A percentile compares a stretch with the other conserved stretches of the same genome.
Evolutionary conservation across 2,329 filamentous ascomycete species (phyloP).

Genomic region (Aspergillus sp.): DNA sequence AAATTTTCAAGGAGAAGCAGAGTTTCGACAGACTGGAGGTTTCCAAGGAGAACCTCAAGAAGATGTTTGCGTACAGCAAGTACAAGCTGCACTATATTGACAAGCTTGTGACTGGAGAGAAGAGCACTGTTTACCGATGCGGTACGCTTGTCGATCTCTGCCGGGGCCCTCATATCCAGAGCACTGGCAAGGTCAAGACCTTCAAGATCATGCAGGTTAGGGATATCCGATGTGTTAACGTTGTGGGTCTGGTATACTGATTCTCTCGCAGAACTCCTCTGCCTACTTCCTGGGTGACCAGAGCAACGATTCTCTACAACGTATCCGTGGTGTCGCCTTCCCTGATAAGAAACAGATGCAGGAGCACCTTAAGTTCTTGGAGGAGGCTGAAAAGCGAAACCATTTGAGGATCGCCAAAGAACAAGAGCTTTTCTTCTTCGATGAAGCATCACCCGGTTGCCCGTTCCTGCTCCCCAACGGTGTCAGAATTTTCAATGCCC

Average conservation of each 20-base stretch:
- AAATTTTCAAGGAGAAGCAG: conserved; percentile 95
- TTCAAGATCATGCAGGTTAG: conserved; percentile 83
- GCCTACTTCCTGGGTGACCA: conserved; percentile 95
- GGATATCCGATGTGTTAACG: conserved; percentile 11
- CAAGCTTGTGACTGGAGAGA: conserved; percentile 87
- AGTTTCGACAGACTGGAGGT: conserved; percentile 86
- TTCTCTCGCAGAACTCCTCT: conserved; percentile 59
- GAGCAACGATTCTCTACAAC: conserved; percentile 90
- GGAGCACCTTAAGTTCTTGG: conserved; percentile 90
- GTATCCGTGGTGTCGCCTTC: conserved; percentile 95
- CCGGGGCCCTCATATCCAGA: conserved; percentile 88
- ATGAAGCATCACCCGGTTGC: conserved; percentile 88
- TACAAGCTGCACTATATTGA: conserved; percentile 99
- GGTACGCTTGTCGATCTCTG: conserved; percentile 94
- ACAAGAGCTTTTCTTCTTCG: conserved; percentile 97
- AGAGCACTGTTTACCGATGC: conserved; percentile 90
- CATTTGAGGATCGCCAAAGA: conserved; percentile 92
- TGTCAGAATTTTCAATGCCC: conserved; percentile 86
- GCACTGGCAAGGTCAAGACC: conserved; percentile 90
- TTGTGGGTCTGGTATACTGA: not conserved
- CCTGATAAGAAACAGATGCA: conserved; percentile 94
- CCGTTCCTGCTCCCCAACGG: conserved; percentile 92
- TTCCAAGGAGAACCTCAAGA: conserved; percentile 84
- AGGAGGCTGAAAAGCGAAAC: conserved; percentile 97
- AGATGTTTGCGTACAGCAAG: conserved; percentile 98